phyloP scores from a whole-genome alignment of 2,329 filamentous ascomycete species.

The Colletotrichum lentis region DNA sequence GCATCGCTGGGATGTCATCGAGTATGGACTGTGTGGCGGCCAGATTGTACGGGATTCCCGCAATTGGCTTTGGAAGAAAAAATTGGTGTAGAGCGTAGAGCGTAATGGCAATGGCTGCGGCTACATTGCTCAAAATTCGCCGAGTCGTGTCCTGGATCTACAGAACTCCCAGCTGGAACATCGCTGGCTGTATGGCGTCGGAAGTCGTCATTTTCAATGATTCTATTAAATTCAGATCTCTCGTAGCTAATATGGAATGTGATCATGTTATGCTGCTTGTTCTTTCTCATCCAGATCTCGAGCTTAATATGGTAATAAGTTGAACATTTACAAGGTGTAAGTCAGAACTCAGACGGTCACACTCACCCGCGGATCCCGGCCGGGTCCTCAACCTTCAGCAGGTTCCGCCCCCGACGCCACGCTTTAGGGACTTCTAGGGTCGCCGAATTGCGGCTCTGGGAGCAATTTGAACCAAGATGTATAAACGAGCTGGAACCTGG shows the following conservation, averaged over 20 bases:
- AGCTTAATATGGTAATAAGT: not conserved
- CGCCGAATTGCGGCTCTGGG: no score
- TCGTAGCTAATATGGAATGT: no score
- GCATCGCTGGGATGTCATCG: slow-evolving; percentile 53
- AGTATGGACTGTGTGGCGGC: slow-evolving; percentile 47
- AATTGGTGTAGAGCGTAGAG: not conserved
- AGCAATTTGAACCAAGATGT: no score
- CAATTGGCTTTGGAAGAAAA: slow-evolving; percentile 52
- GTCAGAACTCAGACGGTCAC: not conserved
- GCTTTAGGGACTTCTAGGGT: no score
- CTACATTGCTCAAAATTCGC: not conserved
- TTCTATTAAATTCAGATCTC: no score
- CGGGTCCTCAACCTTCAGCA: no score
- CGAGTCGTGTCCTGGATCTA: not conserved
- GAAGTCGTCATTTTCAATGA: not conserved
- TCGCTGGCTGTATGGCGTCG: not conserved
- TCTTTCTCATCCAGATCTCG: not conserved
- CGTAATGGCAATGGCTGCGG: not conserved
- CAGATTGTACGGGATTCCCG: slow-evolving; percentile 56
- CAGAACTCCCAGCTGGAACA: not conserved
- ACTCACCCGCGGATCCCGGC: not conserved
- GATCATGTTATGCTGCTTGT: no score
- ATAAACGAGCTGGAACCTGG: no score
- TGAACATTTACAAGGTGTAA: not conserved
- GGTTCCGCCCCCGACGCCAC: not conserved